Evolutionary conservation across 352 stramenopile genomes (phyloP).

Genomic region (Phytophthora agathidicida): DNA sequence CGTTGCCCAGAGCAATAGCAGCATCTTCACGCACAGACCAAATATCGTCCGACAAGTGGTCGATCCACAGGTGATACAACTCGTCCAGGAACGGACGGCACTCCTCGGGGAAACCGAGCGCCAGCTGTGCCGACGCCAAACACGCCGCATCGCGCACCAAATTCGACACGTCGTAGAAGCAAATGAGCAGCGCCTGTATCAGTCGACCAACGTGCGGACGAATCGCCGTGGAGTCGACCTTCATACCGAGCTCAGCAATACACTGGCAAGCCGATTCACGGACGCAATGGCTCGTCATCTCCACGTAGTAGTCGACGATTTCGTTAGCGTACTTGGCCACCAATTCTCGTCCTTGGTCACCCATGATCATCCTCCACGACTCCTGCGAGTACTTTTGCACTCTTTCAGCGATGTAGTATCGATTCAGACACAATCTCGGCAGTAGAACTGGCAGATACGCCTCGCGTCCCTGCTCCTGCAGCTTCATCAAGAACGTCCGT

Average conservation of each 20-base stretch:
- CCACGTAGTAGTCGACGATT: slow-evolving; percentile 95
- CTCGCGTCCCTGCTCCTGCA: slow-evolving; percentile 56
- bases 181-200: slow-evolving; percentile 92
- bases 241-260: slow-evolving; percentile 94
- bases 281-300: slow-evolving; percentile 96
- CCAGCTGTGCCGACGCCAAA: slow-evolving; percentile 85
- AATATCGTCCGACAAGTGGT: slow-evolving; percentile 97
- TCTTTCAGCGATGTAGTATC: slow-evolving; percentile 96
- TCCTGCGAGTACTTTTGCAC: slow-evolving; percentile 97
- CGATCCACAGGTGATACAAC: slow-evolving; percentile 91
- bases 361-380: slow-evolving; percentile 94
- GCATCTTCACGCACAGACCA: slow-evolving; percentile 97
- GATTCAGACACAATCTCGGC: slow-evolving; percentile 96
- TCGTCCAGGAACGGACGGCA: slow-evolving; percentile 88
- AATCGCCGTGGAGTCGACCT: slow-evolving; percentile 79
- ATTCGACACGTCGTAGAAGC: slow-evolving; percentile 96
- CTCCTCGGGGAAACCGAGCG: slow-evolving; percentile 86
- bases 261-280: slow-evolving; percentile 95
- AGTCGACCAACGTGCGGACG: slow-evolving; percentile 71
- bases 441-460: slow-evolving; percentile 87
- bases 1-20: slow-evolving; percentile 93
- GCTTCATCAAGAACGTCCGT: slow-evolving; percentile 86
- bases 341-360: slow-evolving; percentile 70
- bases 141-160: slow-evolving; percentile 96
- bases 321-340: slow-evolving; percentile 89